Evolutionary conservation across 176 grass and related monocot genomes (phyloP), one percentile per base, ranked within the genome.

Genomic region (Hsuehochloa calcarea): DNA sequence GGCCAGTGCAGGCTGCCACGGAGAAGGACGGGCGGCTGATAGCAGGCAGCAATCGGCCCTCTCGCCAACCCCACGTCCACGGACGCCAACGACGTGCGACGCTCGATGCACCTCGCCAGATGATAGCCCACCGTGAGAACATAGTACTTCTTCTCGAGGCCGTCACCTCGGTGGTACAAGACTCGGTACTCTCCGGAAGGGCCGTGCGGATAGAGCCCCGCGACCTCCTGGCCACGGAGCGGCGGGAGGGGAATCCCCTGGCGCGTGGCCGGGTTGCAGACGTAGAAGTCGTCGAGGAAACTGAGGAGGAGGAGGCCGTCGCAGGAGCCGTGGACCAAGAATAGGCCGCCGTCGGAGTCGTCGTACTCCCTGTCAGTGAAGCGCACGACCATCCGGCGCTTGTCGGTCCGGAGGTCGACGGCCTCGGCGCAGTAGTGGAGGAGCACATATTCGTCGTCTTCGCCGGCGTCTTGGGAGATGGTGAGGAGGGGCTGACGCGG

Each of bases 251-350:
- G 29, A 56, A 41, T 19, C 43, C 27, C 77, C 16, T 63, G 52
- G 40, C 65, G 22, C 66, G 66, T 86, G 29, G 65, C 54, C 6
- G 75, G 66, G 66, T 86, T 86, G 75, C 65, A 86, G 65, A 86
- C 52, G 65, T 55, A 74, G 31, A 44, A 52, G 46, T 0, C 3
- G 23, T 45, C 46, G 59, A 31, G 35, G 85, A 43, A 55, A 34
- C 5, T 34, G 68, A 74, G 44, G 59, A 87, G 77, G 56, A 87
- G 77, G 68, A 87, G 77, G 46, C 59, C 85, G 69, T 81, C 58
- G 77, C 68, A 81, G 6, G 69, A 87, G 15, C 23, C 77, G 60
- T 81, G 85, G 56, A 86, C 56, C 63, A 10, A 17, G 63, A 23
- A 41, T 39, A 45, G 4, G 10, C 7, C 27, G 34, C 10, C 49